Evolutionary conservation across 768 basidiomycete genomes (phyloP), one percentile per base, ranked within the genome.

Genomic region (Trametes cubensis): DNA sequence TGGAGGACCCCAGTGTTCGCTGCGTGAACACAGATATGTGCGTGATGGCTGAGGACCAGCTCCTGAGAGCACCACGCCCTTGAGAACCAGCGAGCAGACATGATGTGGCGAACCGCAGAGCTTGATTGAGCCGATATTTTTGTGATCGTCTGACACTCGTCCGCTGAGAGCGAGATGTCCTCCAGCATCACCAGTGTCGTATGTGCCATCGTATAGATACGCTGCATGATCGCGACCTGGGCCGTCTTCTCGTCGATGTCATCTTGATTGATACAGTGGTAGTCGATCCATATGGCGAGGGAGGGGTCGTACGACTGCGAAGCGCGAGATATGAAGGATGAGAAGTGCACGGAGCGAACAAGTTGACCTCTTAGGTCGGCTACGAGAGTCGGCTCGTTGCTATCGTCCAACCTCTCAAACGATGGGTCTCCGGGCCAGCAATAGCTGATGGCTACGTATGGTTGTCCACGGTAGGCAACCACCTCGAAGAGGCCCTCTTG

Each of bases 51-150:
- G 21, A 61, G 41, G 13, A 61, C 40, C 10, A 56, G 54, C 28
- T 61, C 60, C 41, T 61, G 60, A n/a, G 60, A 61, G 48, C 60
- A 61, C 60, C 60, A 61, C 2, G 60, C 60, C 17, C 60, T 54
- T 4, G 60, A 50, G 48, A 61, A 61, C 60, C 60, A 61, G 3
- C 60, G 47, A 15, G 60, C 40, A 17, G 60, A 50, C 14, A 56
- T n/a, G 13, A 61, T 30, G 20, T 30, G 54, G 0, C 54, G 47
- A 23, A 45, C 48, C 5, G 44, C 20, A 2, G 46, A 20, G 0
- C 14, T 23, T 15, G 46, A 7, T 13, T 55, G 15, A 2, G 40
- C 30, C 14, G 21, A 38, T 20, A 28, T 17, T 28, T 23, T 47
- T 4, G 40, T 17, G 4, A 55, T 28, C 40, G 44, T 26, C 2